A percentile compares a stretch with the other conserved stretches of the same genome.
phyloP scores from a whole-genome alignment of 2,329 filamentous ascomycete species.

The Aureobasidium sp. region DNA sequence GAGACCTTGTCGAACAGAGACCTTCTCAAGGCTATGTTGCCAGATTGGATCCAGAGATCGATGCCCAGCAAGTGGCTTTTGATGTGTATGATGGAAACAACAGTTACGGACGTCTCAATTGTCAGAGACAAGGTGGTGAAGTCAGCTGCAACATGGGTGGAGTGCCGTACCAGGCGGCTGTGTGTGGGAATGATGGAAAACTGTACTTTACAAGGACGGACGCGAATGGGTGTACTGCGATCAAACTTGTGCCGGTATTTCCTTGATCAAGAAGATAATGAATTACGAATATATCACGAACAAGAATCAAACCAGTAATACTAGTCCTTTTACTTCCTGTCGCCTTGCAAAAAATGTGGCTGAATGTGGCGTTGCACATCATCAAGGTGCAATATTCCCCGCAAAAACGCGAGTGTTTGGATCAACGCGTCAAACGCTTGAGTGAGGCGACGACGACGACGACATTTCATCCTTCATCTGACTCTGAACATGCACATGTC shows the following conservation, averaged over 20 bases:
- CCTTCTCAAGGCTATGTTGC: conserved; percentile 13
- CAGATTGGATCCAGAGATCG: neutral
- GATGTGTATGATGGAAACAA: neutral
- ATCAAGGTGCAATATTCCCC: conserved; percentile 9
- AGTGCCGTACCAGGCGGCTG: conserved; percentile 2
- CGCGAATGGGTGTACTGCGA: neutral
- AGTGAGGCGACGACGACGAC: no score
- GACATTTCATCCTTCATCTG: conserved; percentile 33
- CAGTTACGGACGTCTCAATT: neutral
- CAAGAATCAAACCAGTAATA: neutral
- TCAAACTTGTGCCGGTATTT: neutral
- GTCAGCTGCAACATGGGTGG: neutral
- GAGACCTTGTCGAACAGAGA: conserved; percentile 12
- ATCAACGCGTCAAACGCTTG: conserved; percentile 6
- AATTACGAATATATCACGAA: neutral
- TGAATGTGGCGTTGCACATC: conserved; percentile 9
- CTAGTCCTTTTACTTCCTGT: neutral
- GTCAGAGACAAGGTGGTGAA: neutral
- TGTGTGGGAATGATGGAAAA: neutral
- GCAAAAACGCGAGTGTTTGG: neutral
- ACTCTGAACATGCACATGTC: neutral
- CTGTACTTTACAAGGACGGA: neutral
- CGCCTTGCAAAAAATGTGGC: neutral
- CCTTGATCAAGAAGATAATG: neutral
- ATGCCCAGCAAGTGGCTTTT: conserved; percentile 2